A percentile compares a stretch with the other conserved stretches of the same genome.
These are phyloP conservation scores for Bipolaris gigantea DNA, from an alignment of 2,329 filamentous ascomycete genomes.

Conservation along the genomic window DNA sequence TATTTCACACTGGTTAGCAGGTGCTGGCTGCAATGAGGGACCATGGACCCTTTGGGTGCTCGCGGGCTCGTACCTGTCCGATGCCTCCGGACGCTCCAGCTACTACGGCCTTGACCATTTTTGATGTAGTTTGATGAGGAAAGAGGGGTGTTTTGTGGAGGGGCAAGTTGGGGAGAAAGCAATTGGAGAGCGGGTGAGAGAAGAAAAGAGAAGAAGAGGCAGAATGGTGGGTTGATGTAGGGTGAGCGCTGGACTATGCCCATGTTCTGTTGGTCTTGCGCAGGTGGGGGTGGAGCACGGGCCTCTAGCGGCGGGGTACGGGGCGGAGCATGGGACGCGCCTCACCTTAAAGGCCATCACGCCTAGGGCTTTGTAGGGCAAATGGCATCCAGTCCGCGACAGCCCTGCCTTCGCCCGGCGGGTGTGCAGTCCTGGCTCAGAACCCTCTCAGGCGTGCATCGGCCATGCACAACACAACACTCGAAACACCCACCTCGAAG, in stretches of 20 bases:
- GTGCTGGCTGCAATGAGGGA: not conserved
- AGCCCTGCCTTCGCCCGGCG: slow-evolving; percentile 2
- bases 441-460: not conserved
- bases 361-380: slow-evolving; percentile 6
- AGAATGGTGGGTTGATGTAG: slow-evolving; percentile 23
- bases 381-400: slow-evolving; percentile 2
- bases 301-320: slow-evolving; percentile 33
- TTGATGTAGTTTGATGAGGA: slow-evolving; percentile 15
- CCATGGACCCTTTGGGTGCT: not conserved
- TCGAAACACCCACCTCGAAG: not conserved
- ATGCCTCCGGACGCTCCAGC: slow-evolving; percentile 98
- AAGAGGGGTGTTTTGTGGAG: slow-evolving; percentile 19
- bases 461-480: not conserved
- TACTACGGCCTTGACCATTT: slow-evolving; percentile 59
- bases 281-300: slow-evolving; percentile 31
- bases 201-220: slow-evolving; percentile 14
- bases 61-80: slow-evolving; percentile 72
- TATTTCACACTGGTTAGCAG: slow-evolving; percentile 47
- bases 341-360: slow-evolving; percentile 3
- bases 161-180: slow-evolving; percentile 4
- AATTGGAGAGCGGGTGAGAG: slow-evolving; percentile 23
- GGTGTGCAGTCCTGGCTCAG: not conserved
- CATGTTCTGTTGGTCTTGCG: slow-evolving; percentile 30
- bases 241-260: slow-evolving; percentile 36
- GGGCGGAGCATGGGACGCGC: slow-evolving; percentile 19